Conservation (phyloP, 1,284 basidiomycete species). For the Ceratobasidium sp. region DNA sequence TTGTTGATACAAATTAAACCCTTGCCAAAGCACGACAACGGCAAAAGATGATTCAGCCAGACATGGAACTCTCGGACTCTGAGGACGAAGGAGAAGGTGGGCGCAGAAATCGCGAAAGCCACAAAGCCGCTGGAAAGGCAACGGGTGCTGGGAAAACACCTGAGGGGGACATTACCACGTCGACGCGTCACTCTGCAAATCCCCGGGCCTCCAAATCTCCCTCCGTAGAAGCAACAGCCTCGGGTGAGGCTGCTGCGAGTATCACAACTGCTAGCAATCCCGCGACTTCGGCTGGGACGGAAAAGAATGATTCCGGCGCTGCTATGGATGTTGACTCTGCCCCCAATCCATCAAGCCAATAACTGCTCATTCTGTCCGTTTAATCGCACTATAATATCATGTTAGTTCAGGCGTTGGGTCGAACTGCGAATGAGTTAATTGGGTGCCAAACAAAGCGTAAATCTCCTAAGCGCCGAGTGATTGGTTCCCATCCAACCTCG, state of each 20-base stretch:
- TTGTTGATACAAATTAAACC: not conserved
- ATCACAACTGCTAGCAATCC: not conserved
- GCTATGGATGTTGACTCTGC: slow-evolving; percentile 21
- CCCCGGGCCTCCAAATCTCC: slow-evolving; percentile 8
- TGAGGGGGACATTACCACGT: not conserved
- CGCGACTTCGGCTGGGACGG: not conserved
- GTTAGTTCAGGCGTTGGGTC: not conserved
- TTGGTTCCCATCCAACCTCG: slow-evolving; percentile 9
- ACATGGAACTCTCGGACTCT: slow-evolving; percentile 83
- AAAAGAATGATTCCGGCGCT: slow-evolving; percentile 25
- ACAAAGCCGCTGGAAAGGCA: slow-evolving; percentile 39
- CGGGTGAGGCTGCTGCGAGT: not conserved
- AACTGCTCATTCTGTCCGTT: not conserved
- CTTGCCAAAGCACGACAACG: slow-evolving; percentile 58
- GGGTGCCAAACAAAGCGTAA: not conserved
- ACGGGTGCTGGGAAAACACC: slow-evolving; percentile 6
- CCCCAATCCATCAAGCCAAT: not conserved
- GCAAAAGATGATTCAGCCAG: slow-evolving; percentile 73
- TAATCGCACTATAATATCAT: not conserved
- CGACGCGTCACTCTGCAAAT: not conserved
- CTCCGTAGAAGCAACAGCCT: not conserved
- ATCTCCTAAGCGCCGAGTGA: slow-evolving; percentile 16
- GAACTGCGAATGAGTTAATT: not conserved
- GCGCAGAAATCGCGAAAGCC: slow-evolving; percentile 58
- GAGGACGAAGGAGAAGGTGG: slow-evolving; percentile 85